Conservation (phyloP, 2,329 filamentous ascomycete genomes). For the Colletotrichum siamense region DNA sequence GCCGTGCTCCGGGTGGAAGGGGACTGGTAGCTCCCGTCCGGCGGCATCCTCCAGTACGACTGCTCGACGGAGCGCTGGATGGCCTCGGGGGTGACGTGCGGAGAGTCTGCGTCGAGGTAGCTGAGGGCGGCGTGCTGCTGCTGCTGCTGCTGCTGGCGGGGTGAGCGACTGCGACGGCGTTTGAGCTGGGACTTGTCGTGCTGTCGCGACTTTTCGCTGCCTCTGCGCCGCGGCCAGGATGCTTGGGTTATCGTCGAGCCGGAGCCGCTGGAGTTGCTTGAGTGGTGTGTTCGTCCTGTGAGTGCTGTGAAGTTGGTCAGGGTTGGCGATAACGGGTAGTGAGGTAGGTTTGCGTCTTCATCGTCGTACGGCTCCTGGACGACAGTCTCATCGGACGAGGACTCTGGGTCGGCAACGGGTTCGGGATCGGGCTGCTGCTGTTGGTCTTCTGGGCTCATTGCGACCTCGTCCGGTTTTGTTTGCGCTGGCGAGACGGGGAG, state of each 20-base stretch:
- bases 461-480: background rate
- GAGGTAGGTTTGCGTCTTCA: background rate
- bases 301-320: constrained; percentile 31
- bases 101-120: constrained; percentile 65
- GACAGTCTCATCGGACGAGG: constrained; percentile 13
- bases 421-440: background rate
- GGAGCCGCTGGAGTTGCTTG: constrained; percentile 44
- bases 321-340: constrained; percentile 30
- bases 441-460: background rate
- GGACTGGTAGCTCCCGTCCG: constrained; percentile 26
- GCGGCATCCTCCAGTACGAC: constrained; percentile 29
- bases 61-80: constrained; percentile 36
- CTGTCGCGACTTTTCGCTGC: constrained; percentile 12
- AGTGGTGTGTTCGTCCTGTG: constrained; percentile 35
- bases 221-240: constrained; percentile 25
- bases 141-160: background rate
- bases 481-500: background rate
- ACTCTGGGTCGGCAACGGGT: background rate
- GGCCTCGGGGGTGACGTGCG: constrained; percentile 43
- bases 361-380: background rate
- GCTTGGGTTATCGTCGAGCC: constrained; percentile 44
- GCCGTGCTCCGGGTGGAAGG: constrained; percentile 35
- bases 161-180: constrained; percentile 16
- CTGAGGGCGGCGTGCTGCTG: constrained; percentile 44
- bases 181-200: constrained; percentile 24